Evolutionary conservation across 805 yeast genomes (phyloP).

Genomic region (Starmerella sp.): DNA sequence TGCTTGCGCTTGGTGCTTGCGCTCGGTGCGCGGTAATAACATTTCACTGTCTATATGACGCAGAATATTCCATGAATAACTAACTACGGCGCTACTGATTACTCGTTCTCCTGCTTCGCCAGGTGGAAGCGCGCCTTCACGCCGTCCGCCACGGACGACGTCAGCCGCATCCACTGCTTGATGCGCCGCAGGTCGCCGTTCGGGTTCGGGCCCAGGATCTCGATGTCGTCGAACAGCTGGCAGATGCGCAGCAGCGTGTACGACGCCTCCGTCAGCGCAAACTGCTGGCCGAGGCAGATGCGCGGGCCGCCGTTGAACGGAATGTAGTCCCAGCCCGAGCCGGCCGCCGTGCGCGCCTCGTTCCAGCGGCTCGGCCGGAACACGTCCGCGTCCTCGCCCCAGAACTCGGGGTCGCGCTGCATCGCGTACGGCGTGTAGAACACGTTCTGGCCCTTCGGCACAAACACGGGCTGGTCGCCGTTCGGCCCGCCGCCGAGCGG

Average conservation of each 20-base stretch:
- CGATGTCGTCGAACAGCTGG: constrained; percentile 27
- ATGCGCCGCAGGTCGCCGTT: constrained; percentile 3
- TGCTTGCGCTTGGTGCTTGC: too few relatives aligned
- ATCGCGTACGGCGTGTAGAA: constrained; percentile 34
- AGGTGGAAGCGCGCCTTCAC: constrained; percentile 16
- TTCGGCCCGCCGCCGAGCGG: constrained; percentile 44
- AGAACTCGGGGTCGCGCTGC: constrained; percentile 34
- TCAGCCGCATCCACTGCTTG: constrained; percentile 19
- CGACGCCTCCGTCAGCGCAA: constrained; percentile 43
- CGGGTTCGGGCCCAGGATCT: constrained; percentile 16
- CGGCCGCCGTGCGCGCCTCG: constrained; percentile 24
- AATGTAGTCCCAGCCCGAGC: constrained; percentile 39
- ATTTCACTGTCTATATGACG: too few relatives aligned
- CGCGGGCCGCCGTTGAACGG: constrained; percentile 50
- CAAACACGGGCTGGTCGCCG: constrained; percentile 31
- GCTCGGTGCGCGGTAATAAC: too few relatives aligned
- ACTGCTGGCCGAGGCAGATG: constrained; percentile 46
- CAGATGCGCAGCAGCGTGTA: constrained; percentile 35
- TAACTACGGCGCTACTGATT: too few relatives aligned
- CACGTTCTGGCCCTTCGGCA: constrained; percentile 36
- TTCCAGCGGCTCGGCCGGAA: constrained; percentile 43
- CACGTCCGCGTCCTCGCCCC: constrained; percentile 37
- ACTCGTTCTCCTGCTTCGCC: not conserved
- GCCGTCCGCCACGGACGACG: constrained; percentile 23
- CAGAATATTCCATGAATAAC: too few relatives aligned